Evolutionary conservation across 192 early-diverging fungal genomes (phyloP), one percentile per base, ranked within the genome.

Genomic region (Glomus cerebriforme): DNA sequence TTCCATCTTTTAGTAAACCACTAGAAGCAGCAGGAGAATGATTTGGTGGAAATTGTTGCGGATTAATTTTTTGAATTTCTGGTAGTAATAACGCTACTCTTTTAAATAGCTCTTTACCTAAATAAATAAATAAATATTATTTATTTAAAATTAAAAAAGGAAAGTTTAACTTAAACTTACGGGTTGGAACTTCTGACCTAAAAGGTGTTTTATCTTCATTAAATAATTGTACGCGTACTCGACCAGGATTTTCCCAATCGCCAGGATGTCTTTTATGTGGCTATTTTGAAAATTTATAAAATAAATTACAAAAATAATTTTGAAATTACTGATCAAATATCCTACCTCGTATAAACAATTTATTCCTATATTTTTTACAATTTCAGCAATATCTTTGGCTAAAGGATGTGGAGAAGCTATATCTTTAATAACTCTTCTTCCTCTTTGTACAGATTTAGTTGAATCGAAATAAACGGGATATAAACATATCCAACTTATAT

Each of bases 391-490:
- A 60, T 92, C 90, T 58, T 87, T 84, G 3, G 83, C 90, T 34
- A 87, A 83, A 26, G 91, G 91, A 49, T 84, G 79, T 22, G 85
- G 83, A 0, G 92, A 83, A 7, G 90, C 86, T 54, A 85, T 63
- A 7, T 58, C 66, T 37, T 82, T 81, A 15, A 83, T 71, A 66
- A 93, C 86, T 60, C 81, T 86, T 64, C 92, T 90, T 31, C 92
- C 92, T 58, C 87, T 58, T 35, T 83, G 74, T 6, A 88, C 45
- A 0, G 91, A 87, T 63, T 88, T 86, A 5, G 82, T 79, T 27
- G 81, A 81, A 81, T 93, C 90, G 78, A 93, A 90, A 64, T 93
- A 93, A 27, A 85, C 79, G 19, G 92, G 92, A 77, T 93, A 93
- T 5, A 93, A 82, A 75, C 91, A 92, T 35, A 92, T 70, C 92